Percentiles rank a stretch among this genome's conserved stretches.
phyloP scores from a whole-genome alignment of 805 yeast species.

The Teunomyces atbi region DNA sequence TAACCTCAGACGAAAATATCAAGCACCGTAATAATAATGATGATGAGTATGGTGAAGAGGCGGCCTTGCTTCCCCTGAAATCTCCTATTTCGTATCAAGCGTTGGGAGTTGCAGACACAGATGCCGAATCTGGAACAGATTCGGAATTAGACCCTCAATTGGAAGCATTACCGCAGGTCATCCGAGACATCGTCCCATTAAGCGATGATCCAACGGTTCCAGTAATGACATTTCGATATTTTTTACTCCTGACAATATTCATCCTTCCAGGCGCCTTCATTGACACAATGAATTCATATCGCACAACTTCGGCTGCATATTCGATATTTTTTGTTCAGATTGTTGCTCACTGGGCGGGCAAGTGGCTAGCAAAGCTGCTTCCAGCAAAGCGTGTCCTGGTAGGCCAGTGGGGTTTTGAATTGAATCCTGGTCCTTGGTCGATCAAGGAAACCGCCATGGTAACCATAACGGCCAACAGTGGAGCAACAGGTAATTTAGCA shows the following conservation, averaged over 20 bases:
- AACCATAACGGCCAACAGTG: conserved; percentile 50
- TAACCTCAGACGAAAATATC: no score
- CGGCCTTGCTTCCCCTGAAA: no score
- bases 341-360: conserved; percentile 46
- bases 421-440: conserved; percentile 58
- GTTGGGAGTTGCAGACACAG: no score
- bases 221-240: conserved; percentile 35
- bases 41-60: no score
- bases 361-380: conserved; percentile 41
- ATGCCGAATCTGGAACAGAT: not conserved
- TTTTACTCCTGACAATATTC: conserved; percentile 32
- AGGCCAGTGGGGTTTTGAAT: conserved; percentile 25
- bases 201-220: conserved; percentile 41
- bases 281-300: conserved; percentile 41
- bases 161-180: conserved; percentile 27
- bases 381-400: conserved; percentile 29
- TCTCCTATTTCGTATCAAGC: no score
- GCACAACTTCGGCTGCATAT: conserved; percentile 49
- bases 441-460: conserved; percentile 54
- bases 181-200: conserved; percentile 36
- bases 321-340: conserved; percentile 53
- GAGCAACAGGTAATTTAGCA: conserved; percentile 53
- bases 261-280: conserved; percentile 43
- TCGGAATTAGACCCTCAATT: conserved; percentile 16
- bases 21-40: no score